phyloP scores from a whole-genome alignment of 257 asterid genomes.

The Euphrasia confusa region DNA sequence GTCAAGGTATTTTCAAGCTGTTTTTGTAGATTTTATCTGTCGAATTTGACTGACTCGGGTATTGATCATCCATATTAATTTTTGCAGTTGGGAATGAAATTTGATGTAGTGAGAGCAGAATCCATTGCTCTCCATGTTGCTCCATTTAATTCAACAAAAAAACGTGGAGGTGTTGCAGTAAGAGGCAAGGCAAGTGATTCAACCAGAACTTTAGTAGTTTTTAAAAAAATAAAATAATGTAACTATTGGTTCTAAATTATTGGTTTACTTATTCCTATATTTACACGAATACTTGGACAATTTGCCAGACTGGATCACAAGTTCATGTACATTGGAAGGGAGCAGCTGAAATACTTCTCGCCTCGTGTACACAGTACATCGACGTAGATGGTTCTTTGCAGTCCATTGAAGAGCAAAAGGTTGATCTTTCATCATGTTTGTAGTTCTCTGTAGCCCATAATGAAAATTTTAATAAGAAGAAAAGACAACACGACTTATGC shows the following conservation, averaged over 20 bases:
- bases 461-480: slow-evolving; percentile 5
- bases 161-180: slow-evolving; percentile 87
- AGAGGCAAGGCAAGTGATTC: slow-evolving; percentile 54
- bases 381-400: slow-evolving; percentile 57
- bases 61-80: slow-evolving; percentile 17
- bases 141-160: slow-evolving; percentile 93
- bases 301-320: slow-evolving; percentile 56
- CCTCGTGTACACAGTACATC: slow-evolving; percentile 54
- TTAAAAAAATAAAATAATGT: neutral
- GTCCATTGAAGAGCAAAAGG: slow-evolving; percentile 60
- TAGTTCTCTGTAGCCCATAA: neutral
- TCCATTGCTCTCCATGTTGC: slow-evolving; percentile 78
- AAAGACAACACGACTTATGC: slow-evolving; percentile 5
- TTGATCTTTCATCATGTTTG: slow-evolving; percentile 25
- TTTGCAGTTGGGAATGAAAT: slow-evolving; percentile 87
- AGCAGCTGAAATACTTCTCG: slow-evolving; percentile 91
- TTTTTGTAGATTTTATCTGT: slow-evolving; percentile 17
- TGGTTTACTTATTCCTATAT: neutral
- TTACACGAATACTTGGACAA: slow-evolving; percentile 6
- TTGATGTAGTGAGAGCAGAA: slow-evolving; percentile 66
- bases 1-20: slow-evolving; percentile 50
- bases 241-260: neutral
- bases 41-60: slow-evolving; percentile 17
- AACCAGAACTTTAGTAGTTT: too few relatives aligned
- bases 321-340: slow-evolving; percentile 97